Conservation (phyloP, 148 eudicot species). For the Talinum fruticosum region DNA sequence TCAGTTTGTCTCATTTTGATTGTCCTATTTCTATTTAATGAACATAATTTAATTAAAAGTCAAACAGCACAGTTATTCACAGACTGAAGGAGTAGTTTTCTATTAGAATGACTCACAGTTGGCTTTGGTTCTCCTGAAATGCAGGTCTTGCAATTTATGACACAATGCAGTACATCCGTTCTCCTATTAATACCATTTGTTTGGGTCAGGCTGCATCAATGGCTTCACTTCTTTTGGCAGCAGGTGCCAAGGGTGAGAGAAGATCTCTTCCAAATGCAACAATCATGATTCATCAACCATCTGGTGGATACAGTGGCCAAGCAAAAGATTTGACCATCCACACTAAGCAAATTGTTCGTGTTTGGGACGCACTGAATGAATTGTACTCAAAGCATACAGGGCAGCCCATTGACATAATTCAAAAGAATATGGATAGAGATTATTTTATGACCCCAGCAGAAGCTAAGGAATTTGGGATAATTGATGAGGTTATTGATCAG, state of each 20-base stretch:
- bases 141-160: constrained; percentile 97
- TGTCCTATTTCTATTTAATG: too few species aligned
- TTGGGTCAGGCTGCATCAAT: constrained; percentile 98
- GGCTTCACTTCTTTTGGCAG: constrained; percentile 87
- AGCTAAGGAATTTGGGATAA: constrained; percentile 92
- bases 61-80: too few species aligned
- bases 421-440: constrained; percentile 92
- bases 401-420: constrained; percentile 61
- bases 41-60: too few species aligned
- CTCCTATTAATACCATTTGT: constrained; percentile 86
- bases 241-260: constrained; percentile 94
- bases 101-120: background rate
- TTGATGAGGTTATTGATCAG: constrained; percentile 84
- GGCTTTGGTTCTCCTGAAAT: constrained; percentile 11
- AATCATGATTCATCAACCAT: constrained; percentile 92
- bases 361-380: constrained; percentile 82
- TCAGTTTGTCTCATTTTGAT: too few species aligned
- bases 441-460: constrained; percentile 90
- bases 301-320: constrained; percentile 97
- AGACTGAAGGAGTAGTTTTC: too few species aligned
- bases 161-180: constrained; percentile 96
- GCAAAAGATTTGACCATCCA: constrained; percentile 92
- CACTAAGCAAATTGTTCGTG: constrained; percentile 87
- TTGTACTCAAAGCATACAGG: constrained; percentile 88
- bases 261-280: constrained; percentile 89